Percentiles rank a stretch among this genome's conserved stretches.
phyloP scores from a whole-genome alignment of 2,329 filamentous ascomycete species.

The Monosporascus cannonballus region DNA sequence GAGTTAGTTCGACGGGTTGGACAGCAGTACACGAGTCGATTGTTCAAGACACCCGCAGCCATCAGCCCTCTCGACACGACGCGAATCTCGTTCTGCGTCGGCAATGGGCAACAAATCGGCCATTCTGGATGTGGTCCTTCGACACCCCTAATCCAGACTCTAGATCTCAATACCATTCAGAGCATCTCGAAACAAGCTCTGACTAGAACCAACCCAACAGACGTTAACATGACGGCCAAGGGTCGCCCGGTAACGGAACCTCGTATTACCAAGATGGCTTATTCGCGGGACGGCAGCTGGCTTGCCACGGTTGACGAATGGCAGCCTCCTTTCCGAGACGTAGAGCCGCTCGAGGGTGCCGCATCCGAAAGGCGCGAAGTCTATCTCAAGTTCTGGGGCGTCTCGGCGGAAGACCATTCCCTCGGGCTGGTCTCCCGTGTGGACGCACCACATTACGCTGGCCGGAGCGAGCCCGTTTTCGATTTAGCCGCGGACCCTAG shows the following conservation, averaged over 20 bases:
- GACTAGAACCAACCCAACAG: slow-evolving; percentile 80
- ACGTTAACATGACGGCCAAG: slow-evolving; percentile 68
- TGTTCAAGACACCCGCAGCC: slow-evolving; percentile 49
- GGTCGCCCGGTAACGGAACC: slow-evolving; percentile 71
- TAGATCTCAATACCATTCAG: slow-evolving; percentile 73
- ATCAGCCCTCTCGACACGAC: slow-evolving; percentile 58
- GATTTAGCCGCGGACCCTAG: slow-evolving; percentile 67
- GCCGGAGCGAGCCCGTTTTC: slow-evolving; percentile 54
- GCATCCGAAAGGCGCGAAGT: slow-evolving; percentile 57
- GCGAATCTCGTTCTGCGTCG: slow-evolving; percentile 62
- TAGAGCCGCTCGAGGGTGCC: slow-evolving; percentile 48
- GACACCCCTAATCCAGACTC: slow-evolving; percentile 67
- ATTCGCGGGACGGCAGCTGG: slow-evolving; percentile 80
- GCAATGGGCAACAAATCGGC: slow-evolving; percentile 52
- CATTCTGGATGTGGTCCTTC: slow-evolving; percentile 44
- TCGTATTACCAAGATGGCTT: slow-evolving; percentile 65
- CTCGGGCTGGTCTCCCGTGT: slow-evolving; percentile 79
- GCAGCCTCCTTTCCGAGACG: slow-evolving; percentile 66
- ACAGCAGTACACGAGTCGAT: slow-evolving; percentile 36
- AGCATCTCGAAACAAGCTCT: slow-evolving; percentile 84
- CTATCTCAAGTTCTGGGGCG: slow-evolving; percentile 85
- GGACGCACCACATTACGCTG: slow-evolving; percentile 69
- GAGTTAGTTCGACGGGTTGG: slow-evolving; percentile 47
- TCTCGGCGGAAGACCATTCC: slow-evolving; percentile 46
- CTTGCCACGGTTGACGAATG: slow-evolving; percentile 89